phyloP scores from a whole-genome alignment of 495 filamentous ascomycete genomes.

The Hypoxylon lienhwacheense region DNA sequence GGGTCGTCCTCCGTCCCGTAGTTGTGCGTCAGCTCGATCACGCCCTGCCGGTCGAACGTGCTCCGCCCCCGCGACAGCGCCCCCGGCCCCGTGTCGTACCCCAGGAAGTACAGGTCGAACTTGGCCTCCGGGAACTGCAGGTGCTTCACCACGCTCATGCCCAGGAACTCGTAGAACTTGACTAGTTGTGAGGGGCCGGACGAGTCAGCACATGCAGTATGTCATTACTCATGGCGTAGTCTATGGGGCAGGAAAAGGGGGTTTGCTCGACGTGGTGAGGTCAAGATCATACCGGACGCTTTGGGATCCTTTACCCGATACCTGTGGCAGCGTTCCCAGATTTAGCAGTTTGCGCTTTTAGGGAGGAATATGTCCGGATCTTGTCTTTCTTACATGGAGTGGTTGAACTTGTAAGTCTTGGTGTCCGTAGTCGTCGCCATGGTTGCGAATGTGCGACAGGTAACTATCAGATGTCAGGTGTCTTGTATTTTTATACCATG shows the following conservation, averaged over 20 bases:
- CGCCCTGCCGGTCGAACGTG: constrained; percentile 81
- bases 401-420: constrained; percentile 85
- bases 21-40: constrained; percentile 96
- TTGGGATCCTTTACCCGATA: constrained; percentile 93
- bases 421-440: constrained; percentile 74
- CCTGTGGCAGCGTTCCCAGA: constrained; percentile 52
- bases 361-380: background rate
- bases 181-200: constrained; percentile 51
- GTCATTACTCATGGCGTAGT: background rate
- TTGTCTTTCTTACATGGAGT: constrained; percentile 73
- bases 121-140: constrained; percentile 73
- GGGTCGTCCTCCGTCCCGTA: constrained; percentile 90
- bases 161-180: constrained; percentile 93
- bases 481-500: no score
- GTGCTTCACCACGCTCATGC: constrained; percentile 80
- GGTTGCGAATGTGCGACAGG: constrained; percentile 44
- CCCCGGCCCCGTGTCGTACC: constrained; percentile 66
- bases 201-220: no score
- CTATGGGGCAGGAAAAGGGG: background rate
- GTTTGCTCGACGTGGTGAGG: background rate
- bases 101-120: constrained; percentile 88
- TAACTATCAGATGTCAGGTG: constrained; percentile 1
- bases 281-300: constrained; percentile 59
- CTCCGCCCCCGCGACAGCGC: constrained; percentile 62
- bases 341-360: constrained; percentile 4